Conservation (phyloP, 192 early-diverging fungal species). For the Podila horticola region DNA sequence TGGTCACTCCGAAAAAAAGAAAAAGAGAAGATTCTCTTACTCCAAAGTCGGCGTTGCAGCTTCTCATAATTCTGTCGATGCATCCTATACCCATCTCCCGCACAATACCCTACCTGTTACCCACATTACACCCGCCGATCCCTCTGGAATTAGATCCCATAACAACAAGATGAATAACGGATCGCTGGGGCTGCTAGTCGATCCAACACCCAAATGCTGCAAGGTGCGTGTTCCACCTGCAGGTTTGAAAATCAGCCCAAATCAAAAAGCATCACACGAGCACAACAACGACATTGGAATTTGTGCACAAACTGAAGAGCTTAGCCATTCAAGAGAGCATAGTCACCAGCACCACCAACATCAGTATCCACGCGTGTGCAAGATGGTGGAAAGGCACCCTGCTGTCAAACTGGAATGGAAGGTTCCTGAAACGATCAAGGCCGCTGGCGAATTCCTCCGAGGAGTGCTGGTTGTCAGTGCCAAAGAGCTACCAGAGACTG, state of each 20-base stretch:
- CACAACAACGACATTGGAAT: background rate
- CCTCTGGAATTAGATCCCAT: background rate
- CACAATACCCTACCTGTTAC: background rate
- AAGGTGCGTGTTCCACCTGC: constrained; percentile 2
- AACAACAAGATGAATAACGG: constrained; percentile 4
- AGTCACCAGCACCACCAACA: background rate
- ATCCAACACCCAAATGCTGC: constrained; percentile 26
- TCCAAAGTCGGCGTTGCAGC: constrained; percentile 14
- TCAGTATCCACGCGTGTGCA: constrained; percentile 18
- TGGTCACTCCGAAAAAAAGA: constrained; percentile 1
- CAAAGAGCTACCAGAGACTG: constrained; percentile 12
- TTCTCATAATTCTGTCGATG: background rate
- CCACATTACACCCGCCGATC: background rate
- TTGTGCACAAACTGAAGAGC: background rate
- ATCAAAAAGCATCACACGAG: background rate
- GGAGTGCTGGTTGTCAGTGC: constrained; percentile 35
- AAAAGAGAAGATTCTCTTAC: constrained; percentile 29
- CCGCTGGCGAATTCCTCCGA: constrained; percentile 28
- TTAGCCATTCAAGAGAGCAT: background rate
- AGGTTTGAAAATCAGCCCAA: background rate
- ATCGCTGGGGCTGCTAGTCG: constrained; percentile 16
- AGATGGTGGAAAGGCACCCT: constrained; percentile 29
- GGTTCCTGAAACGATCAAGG: constrained; percentile 44
- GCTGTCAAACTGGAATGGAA: constrained; percentile 38
- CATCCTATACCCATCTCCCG: background rate